Evolutionary conservation across 768 basidiomycete genomes (phyloP), one percentile per base, ranked within the genome.

Genomic region (Kwoniella botswanensis): DNA sequence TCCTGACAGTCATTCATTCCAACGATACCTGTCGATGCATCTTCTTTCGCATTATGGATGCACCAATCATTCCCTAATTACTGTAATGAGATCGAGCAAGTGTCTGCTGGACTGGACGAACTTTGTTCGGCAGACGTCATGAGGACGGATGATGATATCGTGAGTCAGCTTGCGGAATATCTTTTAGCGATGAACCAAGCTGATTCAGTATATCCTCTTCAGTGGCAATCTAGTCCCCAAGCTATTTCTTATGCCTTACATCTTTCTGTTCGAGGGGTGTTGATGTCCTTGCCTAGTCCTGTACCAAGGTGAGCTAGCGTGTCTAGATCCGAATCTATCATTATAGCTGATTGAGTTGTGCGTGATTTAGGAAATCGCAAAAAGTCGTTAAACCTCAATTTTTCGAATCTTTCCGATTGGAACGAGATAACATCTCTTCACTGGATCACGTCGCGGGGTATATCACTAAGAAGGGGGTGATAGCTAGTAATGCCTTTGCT

Each of bases 1-100:
- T 22, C 2, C 35, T n/a, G 29, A 11, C 50, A 80, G 79, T n/a
- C 63, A 11, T 79, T 81, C 59, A 59, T 75, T 4, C 75, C 76
- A 0, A 78, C 82, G 0, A 73, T 82, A 0, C 94, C 96, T 0
- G 91, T 98, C 65, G 97, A 99, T 83, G 89, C 93, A 1, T 93
- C 92, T 1, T 85, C 98, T 1, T 91, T 94, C 72, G 90, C 91
- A 2, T 83, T 96, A 7, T 99, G 98, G 80, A 86, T 95, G 10
- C 97, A 99, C 75, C 94, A 98, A 82, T 98, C 97, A 79, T 93
- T 95, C 75, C 87, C 90, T 0, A 90, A 91, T 67, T 98, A 93
- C 78, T 94, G 92, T 78, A 85, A 87, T 53, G 88, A 90, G 46
- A 82, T 94, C 4, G 92, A 94, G 7, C 87, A 98, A 64, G 74